phyloP scores from a whole-genome alignment of 805 yeast species.

The Naumovozyma dairenensis region DNA sequence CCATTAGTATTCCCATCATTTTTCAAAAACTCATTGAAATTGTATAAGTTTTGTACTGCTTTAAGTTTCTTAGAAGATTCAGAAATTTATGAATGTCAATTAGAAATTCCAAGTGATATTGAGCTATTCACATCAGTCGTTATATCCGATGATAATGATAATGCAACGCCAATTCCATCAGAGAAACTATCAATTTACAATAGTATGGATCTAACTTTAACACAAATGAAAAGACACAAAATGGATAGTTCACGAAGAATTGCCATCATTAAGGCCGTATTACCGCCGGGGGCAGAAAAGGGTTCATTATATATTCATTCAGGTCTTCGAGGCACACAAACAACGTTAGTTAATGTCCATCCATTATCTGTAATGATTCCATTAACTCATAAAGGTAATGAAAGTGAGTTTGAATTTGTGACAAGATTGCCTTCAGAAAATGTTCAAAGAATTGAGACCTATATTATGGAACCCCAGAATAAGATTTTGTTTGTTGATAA shows the following conservation, averaged over 20 bases:
- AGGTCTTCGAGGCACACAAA: constrained; percentile 52
- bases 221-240: constrained; percentile 71
- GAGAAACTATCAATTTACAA: constrained; percentile 5
- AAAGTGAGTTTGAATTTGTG: constrained; percentile 56
- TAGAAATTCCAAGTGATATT: constrained; percentile 59
- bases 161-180: constrained; percentile 3
- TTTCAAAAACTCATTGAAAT: constrained; percentile 45
- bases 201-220: constrained; percentile 43
- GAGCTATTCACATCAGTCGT: constrained; percentile 52
- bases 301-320: constrained; percentile 74
- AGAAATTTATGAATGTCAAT: constrained; percentile 71
- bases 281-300: constrained; percentile 58
- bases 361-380: constrained; percentile 69
- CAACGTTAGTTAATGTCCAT: constrained; percentile 47
- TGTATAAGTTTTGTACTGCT: constrained; percentile 68
- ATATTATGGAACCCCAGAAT: constrained; percentile 78
- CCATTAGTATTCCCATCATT: constrained; percentile 86
- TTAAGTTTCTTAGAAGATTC: constrained; percentile 60
- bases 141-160: constrained; percentile 39
- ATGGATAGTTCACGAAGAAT: constrained; percentile 38
- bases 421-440: constrained; percentile 63
- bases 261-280: constrained; percentile 68
- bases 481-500: constrained; percentile 45
- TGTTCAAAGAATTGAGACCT: constrained; percentile 62
- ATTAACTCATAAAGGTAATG: constrained; percentile 55